A percentile compares a stretch with the other conserved stretches of the same genome.
These are phyloP conservation scores for Trichosporon coremiiforme DNA, from an alignment of 1,284 basidiomycete genomes.

Conservation along the genomic window DNA sequence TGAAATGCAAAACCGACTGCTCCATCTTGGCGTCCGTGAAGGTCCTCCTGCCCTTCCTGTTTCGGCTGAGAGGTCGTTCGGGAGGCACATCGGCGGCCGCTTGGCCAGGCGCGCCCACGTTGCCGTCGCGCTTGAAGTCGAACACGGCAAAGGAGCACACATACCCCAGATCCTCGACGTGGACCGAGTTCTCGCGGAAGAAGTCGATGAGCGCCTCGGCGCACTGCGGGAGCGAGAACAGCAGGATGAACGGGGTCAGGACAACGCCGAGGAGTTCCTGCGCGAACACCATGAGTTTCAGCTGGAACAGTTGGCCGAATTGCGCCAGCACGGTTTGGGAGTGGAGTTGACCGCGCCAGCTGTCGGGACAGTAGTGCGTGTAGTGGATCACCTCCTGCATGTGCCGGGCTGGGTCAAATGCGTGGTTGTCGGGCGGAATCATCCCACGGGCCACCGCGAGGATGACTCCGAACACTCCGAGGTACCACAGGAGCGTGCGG, in stretches of 20 bases:
- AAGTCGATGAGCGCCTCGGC: constrained; percentile 90
- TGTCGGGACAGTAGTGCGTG: constrained; percentile 92
- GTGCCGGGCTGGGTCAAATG: constrained; percentile 89
- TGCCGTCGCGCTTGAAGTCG: constrained; percentile 89
- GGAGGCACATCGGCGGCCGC: not conserved
- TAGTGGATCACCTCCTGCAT: constrained; percentile 88
- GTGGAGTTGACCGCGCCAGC: constrained; percentile 87
- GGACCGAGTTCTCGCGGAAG: constrained; percentile 93
- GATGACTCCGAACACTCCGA: constrained; percentile 82
- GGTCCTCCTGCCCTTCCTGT: not conserved
- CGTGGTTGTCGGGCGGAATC: constrained; percentile 90
- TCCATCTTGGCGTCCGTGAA: constrained; percentile 93
- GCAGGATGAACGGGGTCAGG: constrained; percentile 89
- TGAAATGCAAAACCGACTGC: constrained; percentile 95
- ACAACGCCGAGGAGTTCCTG: constrained; percentile 88
- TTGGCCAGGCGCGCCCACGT: constrained; percentile 62
- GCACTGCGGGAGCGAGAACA: constrained; percentile 85
- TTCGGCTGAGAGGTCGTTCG: not conserved
- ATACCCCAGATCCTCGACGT: constrained; percentile 93
- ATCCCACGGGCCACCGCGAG: constrained; percentile 88
- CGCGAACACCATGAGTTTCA: constrained; percentile 83
- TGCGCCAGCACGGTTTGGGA: constrained; percentile 84
- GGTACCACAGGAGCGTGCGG: constrained; percentile 89
- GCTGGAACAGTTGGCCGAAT: constrained; percentile 83
- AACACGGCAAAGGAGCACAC: constrained; percentile 98